These are phyloP conservation scores for Tranzscheliella williamsii DNA, from an alignment of 1,284 basidiomycete species.

Conservation along the genomic window DNA sequence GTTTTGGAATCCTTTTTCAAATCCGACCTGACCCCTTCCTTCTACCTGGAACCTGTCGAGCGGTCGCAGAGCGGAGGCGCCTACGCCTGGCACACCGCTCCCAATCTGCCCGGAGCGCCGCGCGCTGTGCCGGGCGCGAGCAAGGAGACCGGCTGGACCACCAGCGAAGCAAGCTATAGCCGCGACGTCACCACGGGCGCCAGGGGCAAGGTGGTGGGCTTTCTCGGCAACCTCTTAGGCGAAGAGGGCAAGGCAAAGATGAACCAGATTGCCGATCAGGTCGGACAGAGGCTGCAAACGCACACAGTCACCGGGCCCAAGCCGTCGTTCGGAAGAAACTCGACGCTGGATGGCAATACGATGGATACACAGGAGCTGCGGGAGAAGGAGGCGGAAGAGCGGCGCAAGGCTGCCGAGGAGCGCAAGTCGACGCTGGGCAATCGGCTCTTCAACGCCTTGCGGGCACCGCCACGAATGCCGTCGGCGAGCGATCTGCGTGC, in stretches of 20 bases:
- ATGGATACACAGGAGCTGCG: constrained; percentile 42
- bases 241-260: constrained; percentile 59
- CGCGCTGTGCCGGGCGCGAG: constrained; percentile 38
- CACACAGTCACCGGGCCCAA: constrained; percentile 56
- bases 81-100: constrained; percentile 57
- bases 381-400: constrained; percentile 40
- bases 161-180: constrained; percentile 52
- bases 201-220: constrained; percentile 54
- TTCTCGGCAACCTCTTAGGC: constrained; percentile 56
- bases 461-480: constrained; percentile 12
- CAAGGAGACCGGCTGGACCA: constrained; percentile 39
- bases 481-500: constrained; percentile 21
- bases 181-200: constrained; percentile 55
- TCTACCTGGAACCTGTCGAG: constrained; percentile 50
- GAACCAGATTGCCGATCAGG: constrained; percentile 56
- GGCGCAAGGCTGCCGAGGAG: constrained; percentile 18
- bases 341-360: constrained; percentile 35
- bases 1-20: constrained; percentile 57
- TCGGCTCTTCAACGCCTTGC: constrained; percentile 40
- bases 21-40: constrained; percentile 51
- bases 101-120: constrained; percentile 36
- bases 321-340: constrained; percentile 49
- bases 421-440: constrained; percentile 33
- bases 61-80: constrained; percentile 53
- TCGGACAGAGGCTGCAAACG: constrained; percentile 53